phyloP scores from a whole-genome alignment of 257 asterid genomes.

The Prunella vulgaris region DNA sequence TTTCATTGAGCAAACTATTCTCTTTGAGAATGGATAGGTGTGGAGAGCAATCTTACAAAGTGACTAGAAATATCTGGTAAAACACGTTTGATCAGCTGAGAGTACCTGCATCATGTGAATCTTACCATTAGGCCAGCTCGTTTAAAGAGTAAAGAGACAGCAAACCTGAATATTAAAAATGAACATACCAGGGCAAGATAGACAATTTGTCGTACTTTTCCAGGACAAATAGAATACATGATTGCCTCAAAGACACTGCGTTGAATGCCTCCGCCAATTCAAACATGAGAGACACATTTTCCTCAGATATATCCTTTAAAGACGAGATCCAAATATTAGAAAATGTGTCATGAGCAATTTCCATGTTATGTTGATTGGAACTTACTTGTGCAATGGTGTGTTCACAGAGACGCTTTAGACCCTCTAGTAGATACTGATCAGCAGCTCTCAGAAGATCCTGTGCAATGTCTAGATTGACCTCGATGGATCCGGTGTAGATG shows the following conservation, averaged over 20 bases:
- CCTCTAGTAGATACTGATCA: conserved; percentile 96
- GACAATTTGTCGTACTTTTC: conserved; percentile 66
- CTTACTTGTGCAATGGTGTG: conserved; percentile 83
- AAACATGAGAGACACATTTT: conserved; percentile 82
- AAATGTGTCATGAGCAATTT: neutral
- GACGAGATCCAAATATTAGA: conserved; percentile 29
- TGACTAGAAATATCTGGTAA: conserved; percentile 76
- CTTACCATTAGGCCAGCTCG: neutral
- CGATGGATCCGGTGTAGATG: conserved; percentile 87
- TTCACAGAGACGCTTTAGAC: conserved; percentile 91
- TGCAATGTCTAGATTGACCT: conserved; percentile 70
- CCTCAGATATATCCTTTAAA: conserved; percentile 73
- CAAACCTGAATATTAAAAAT: neutral
- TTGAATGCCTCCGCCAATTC: conserved; percentile 95
- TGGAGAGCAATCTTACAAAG: conserved; percentile 54
- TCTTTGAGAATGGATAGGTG: conserved; percentile 37
- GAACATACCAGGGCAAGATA: conserved; percentile 60
- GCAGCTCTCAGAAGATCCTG: conserved; percentile 97
- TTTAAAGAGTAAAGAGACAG: neutral
- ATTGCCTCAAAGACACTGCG: conserved; percentile 66
- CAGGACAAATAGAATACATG: conserved; percentile 76
- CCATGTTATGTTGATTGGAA: neutral
- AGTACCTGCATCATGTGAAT: conserved; percentile 52
- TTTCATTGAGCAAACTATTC: conserved; percentile 23
- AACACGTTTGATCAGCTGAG: conserved; percentile 63